phyloP scores from a whole-genome alignment of 2,329 filamentous ascomycete species.

The Dactylonectria macrodidyma region DNA sequence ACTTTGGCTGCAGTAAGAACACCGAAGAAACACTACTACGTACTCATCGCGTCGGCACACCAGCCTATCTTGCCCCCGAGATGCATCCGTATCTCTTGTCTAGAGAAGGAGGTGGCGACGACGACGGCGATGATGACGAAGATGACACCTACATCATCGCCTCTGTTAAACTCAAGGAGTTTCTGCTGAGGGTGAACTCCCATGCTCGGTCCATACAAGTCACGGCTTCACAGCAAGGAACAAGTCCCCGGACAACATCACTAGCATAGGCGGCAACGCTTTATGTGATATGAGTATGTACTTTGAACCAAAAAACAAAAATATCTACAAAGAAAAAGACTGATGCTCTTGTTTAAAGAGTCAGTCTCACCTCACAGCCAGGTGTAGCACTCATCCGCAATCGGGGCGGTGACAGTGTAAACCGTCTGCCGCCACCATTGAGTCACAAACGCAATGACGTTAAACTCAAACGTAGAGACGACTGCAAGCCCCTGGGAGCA shows the following conservation, averaged over 20 bases:
- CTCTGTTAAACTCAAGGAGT: too few relatives aligned
- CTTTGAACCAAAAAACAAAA: background rate
- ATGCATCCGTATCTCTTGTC: too few relatives aligned
- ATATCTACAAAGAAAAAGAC: background rate
- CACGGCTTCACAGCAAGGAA: too few relatives aligned
- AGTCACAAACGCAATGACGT: conserved; percentile 45
- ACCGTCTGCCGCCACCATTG: conserved; percentile 46
- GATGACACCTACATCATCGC: too few relatives aligned
- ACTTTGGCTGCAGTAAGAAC: too few relatives aligned
- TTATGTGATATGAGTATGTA: background rate
- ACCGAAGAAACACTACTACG: too few relatives aligned
- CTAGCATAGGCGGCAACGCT: background rate
- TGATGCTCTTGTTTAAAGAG: background rate
- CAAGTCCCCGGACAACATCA: background rate
- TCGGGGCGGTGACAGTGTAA: conserved; percentile 36
- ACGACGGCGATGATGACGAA: too few relatives aligned
- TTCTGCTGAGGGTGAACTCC: too few relatives aligned
- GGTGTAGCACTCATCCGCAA: conserved; percentile 37
- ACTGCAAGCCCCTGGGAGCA: conserved; percentile 46
- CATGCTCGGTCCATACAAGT: too few relatives aligned
- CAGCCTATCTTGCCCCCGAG: too few relatives aligned
- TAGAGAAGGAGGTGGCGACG: too few relatives aligned
- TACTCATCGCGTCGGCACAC: too few relatives aligned
- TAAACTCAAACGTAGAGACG: conserved; percentile 47
- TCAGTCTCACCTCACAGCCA: conserved; percentile 24